Percentiles rank a stretch among this genome's conserved stretches.
phyloP scores from a whole-genome alignment of 805 yeast species.

The Pichia phayaonensis region DNA sequence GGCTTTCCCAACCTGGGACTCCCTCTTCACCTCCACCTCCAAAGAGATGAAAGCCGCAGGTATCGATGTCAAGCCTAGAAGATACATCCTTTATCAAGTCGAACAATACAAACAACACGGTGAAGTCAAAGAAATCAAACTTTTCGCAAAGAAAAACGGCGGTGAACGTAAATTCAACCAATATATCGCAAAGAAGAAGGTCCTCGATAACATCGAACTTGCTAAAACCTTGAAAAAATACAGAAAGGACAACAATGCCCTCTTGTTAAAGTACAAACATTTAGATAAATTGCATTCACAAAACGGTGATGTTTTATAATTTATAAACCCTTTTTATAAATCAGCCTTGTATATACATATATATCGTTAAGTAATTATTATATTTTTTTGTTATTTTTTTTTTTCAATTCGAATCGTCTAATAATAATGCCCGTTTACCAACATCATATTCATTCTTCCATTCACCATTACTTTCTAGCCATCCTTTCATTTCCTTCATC shows the following conservation, averaged over 20 bases:
- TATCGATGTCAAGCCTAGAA: conserved; percentile 61
- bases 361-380: no score
- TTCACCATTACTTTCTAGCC: not conserved
- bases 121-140: conserved; percentile 37
- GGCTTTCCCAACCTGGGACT: conserved; percentile 64
- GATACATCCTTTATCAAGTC: conserved; percentile 66
- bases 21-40: conserved; percentile 52
- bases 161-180: conserved; percentile 79
- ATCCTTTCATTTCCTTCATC: conserved; percentile 32
- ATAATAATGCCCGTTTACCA: not conserved
- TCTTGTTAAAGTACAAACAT: conserved; percentile 11
- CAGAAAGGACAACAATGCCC: conserved; percentile 16
- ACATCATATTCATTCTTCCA: conserved; percentile 1
- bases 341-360: not conserved
- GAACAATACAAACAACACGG: conserved; percentile 53
- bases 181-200: conserved; percentile 50
- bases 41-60: conserved; percentile 65
- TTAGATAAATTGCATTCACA: conserved; percentile 22
- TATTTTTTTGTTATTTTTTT: no score
- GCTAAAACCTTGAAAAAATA: conserved; percentile 26
- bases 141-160: conserved; percentile 69
- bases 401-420: not conserved
- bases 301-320: conserved; percentile 3
- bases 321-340: not conserved
- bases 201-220: conserved; percentile 40